Evolutionary conservation across 805 yeast species (phyloP).

Genomic region (Maudiozyma saulgeensis): DNA sequence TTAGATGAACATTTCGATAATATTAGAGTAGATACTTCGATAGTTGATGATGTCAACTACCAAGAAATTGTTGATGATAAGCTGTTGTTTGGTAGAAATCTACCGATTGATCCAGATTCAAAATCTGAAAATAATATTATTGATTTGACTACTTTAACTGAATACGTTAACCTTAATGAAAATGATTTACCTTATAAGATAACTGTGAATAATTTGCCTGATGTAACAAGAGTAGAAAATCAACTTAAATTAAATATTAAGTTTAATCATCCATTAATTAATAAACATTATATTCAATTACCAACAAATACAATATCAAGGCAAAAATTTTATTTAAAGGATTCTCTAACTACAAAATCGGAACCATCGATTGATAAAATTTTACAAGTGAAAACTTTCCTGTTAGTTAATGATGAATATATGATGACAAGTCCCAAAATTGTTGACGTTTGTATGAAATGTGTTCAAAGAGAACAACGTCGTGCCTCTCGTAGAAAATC

Average conservation of each 20-base stretch:
- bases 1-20: not conserved
- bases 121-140: not conserved
- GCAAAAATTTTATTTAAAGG: constrained; percentile 64
- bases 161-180: constrained; percentile 1
- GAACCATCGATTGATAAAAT: constrained; percentile 43
- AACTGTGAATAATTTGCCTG: constrained; percentile 55
- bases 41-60: not conserved
- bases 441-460: constrained; percentile 76
- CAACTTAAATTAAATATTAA: constrained; percentile 72
- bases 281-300: constrained; percentile 60
- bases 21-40: not conserved
- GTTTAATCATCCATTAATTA: constrained; percentile 49
- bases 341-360: constrained; percentile 33
- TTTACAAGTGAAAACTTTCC: constrained; percentile 67
- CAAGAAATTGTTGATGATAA: constrained; percentile 3
- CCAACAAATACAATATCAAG: constrained; percentile 85
- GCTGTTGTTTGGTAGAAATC: constrained; percentile 9
- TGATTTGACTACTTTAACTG: not conserved
- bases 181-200: constrained; percentile 36
- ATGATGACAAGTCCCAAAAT: constrained; percentile 15
- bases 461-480: constrained; percentile 87
- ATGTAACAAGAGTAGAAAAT: constrained; percentile 86
- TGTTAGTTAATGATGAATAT: constrained; percentile 33
- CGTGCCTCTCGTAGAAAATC: constrained; percentile 88
- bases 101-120: not conserved